phyloP scores from a whole-genome alignment of 2,329 filamentous ascomycete genomes.

The Trichoderma endophyticum region DNA sequence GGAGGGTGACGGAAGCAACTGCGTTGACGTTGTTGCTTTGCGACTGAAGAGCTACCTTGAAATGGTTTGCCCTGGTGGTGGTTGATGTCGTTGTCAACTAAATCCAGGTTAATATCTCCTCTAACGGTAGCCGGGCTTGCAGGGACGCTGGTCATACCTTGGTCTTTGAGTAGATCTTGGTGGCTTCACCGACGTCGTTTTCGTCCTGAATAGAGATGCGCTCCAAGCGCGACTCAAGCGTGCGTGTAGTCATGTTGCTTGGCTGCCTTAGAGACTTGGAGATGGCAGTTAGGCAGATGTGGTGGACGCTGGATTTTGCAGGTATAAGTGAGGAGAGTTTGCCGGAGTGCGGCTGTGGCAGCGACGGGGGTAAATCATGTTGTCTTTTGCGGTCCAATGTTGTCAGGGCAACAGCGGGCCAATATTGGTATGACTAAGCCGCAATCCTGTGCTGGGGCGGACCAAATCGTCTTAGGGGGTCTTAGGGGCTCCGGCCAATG shows the following conservation, averaged over 20 bases:
- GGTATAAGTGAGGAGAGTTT: constrained; percentile 7
- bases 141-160: constrained; percentile 57
- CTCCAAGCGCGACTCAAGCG: constrained; percentile 84
- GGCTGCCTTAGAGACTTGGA: not conserved
- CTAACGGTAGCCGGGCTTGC: not conserved
- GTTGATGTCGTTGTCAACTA: constrained; percentile 29
- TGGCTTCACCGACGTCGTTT: constrained; percentile 61
- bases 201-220: constrained; percentile 86
- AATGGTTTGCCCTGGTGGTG: constrained; percentile 71
- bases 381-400: constrained; percentile 14
- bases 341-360: not conserved
- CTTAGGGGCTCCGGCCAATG: not conserved
- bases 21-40: constrained; percentile 67
- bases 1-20: constrained; percentile 62
- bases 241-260: constrained; percentile 64
- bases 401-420: constrained; percentile 5
- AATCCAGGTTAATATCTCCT: not conserved
- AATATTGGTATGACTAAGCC: not conserved
- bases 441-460: not conserved
- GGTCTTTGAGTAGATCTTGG: constrained; percentile 62
- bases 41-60: constrained; percentile 81
- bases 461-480: not conserved
- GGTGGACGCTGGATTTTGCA: not conserved
- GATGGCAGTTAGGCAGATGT: not conserved
- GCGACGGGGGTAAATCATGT: constrained; percentile 3